Evolutionary conservation across 768 basidiomycete species (phyloP).

Genomic region (Crucibulum laeve): DNA sequence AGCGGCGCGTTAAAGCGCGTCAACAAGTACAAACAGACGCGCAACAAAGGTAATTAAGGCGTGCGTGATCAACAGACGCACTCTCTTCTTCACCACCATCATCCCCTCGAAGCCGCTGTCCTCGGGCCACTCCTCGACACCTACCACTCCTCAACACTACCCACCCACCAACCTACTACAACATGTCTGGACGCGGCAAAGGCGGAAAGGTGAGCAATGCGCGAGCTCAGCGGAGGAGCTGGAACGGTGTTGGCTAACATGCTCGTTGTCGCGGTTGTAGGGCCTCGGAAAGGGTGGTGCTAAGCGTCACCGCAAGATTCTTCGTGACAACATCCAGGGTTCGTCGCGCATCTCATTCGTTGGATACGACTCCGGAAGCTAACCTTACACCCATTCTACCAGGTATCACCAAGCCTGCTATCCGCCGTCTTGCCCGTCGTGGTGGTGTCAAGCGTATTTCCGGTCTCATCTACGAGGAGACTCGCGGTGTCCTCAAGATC

Average conservation of each 20-base stretch:
- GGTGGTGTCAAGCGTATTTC: slow-evolving; percentile 82
- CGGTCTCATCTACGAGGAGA: slow-evolving; percentile 78
- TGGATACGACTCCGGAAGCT: no score
- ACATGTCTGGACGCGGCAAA: slow-evolving; percentile 78
- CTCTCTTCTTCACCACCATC: slow-evolving; percentile 26
- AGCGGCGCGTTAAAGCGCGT: slow-evolving; percentile 21
- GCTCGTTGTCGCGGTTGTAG: slow-evolving; percentile 24
- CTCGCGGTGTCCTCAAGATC: slow-evolving; percentile 76
- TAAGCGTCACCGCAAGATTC: slow-evolving; percentile 78
- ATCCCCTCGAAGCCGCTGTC: slow-evolving; percentile 19
- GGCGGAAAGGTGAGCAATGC: slow-evolving; percentile 57
- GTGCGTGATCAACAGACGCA: slow-evolving; percentile 29
- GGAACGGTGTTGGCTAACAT: neutral
- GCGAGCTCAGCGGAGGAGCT: neutral
- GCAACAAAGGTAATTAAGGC: slow-evolving; percentile 35
- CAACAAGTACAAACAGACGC: slow-evolving; percentile 34
- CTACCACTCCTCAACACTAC: slow-evolving; percentile 6
- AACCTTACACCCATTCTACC: slow-evolving; percentile 4
- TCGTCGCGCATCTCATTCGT: slow-evolving; percentile 19
- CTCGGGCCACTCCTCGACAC: slow-evolving; percentile 1
- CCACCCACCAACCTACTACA: slow-evolving; percentile 7
- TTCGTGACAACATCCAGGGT: slow-evolving; percentile 82
- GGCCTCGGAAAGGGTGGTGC: slow-evolving; percentile 79
- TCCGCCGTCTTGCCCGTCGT: slow-evolving; percentile 65
- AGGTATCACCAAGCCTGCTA: neutral